Base-by-base conservation (phyloP, 2,329 filamentous ascomycete species). In the Pestalotiopsis sp. region DNA sequence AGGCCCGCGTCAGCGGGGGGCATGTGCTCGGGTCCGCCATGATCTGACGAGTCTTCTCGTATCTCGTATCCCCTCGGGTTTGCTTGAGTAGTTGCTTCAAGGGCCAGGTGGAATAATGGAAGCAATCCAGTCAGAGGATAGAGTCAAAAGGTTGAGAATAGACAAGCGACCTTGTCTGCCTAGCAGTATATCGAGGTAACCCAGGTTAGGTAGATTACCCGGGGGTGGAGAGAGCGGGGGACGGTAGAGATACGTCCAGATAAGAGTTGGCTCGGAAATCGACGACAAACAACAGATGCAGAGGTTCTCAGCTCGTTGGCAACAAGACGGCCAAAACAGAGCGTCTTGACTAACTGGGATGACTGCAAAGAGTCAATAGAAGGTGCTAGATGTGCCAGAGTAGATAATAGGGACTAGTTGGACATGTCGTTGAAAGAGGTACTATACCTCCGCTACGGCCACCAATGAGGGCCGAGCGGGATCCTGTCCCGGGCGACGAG, bases 1-100 rank as follows among this genome's bases (percentile, higher is more conserved):
- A 94, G 65, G 84, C 81, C 60, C 93, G 90, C 20, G 89, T 93
- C 25, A 98, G 87, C 3, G 92, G 91, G 5, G 85, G 88, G 64
- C 85, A 84, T 25, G 84, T 86, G 5, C 81, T 79, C 7, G 83
- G 78, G 75, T 88, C 85, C 59, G 88, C 85, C 88, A 90, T 89
- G 67, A 67, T 49, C 17, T 52, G 31, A 36, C 31, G 31, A 36
- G 31, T 36, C 31, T 36, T 4, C 4, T 27, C 27, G 27, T 27
- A 4, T 27, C 31, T 31, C 27, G 27, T 31, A 7, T 31, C 31
- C 31, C 31, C 31, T 36, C 31, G 6, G 27, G 5, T 36, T 36
- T 36, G 1, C 7, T 36, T 5, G 7, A 36, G 31, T 9, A 36
- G 31, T 36, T 36, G 31, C 31, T 36, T 36, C 31, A 9, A 31